Evolutionary conservation across 345 rosid genomes (phyloP).

Genomic region (Chamaenerion angustifolium): DNA sequence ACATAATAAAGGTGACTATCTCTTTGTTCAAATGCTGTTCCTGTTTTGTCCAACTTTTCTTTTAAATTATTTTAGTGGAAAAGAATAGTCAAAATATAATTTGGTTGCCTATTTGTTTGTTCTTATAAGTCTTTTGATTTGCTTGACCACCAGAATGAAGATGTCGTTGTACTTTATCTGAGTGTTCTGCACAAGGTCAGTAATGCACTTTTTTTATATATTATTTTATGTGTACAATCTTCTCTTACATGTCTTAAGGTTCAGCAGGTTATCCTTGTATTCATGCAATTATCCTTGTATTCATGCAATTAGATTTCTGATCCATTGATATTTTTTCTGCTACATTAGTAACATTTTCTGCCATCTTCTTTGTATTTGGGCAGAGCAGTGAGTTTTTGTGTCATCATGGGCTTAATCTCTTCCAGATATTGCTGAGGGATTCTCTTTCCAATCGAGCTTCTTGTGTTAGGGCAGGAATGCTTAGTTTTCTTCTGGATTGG

Average conservation of each 20-base stretch:
- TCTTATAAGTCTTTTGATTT: constrained; percentile 7
- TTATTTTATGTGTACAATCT: too few relatives aligned
- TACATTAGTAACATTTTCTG: constrained; percentile 7
- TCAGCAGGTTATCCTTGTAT: not conserved
- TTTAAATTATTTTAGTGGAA: too few relatives aligned
- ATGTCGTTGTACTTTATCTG: constrained; percentile 77
- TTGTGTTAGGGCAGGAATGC: constrained; percentile 86
- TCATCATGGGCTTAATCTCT: constrained; percentile 68
- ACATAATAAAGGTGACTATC: constrained; percentile 50
- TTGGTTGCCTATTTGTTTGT: not conserved
- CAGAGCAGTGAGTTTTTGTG: constrained; percentile 97
- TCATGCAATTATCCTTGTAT: not conserved
- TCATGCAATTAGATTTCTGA: too few relatives aligned
- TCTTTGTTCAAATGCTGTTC: not conserved
- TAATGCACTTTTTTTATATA: constrained; percentile 3
- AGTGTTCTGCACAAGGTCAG: constrained; percentile 92
- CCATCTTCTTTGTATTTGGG: constrained; percentile 45
- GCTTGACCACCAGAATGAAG: constrained; percentile 74
- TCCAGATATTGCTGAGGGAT: constrained; percentile 77
- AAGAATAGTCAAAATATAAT: too few relatives aligned
- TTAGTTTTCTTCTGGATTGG: constrained; percentile 91
- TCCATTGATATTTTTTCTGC: not conserved
- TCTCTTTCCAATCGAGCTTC: constrained; percentile 86
- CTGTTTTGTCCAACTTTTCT: not conserved
- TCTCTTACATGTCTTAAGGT: not conserved